Conservation (phyloP, 2,329 filamentous ascomycete species). For the Hirsutella thompsonii region DNA sequence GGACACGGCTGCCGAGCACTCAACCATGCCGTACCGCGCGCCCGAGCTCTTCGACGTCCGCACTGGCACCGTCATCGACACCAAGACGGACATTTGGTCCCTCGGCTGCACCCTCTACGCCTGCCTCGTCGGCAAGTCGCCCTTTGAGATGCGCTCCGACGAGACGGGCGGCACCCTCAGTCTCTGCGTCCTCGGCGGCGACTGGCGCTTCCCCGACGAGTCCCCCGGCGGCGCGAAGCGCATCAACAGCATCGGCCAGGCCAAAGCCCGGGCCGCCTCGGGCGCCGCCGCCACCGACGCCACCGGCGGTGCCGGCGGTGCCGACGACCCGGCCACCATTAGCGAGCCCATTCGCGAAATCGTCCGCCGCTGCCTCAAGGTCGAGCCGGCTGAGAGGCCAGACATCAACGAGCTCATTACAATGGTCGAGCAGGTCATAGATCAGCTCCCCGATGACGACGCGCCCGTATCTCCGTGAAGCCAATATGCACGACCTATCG, state of each 20-base stretch:
- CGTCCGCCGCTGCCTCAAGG: constrained; percentile 71
- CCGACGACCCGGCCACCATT: constrained; percentile 44
- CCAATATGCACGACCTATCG: not conserved
- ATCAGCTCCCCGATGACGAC: constrained; percentile 20
- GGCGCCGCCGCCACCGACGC: constrained; percentile 10
- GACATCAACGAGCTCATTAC: constrained; percentile 74
- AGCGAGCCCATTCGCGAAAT: constrained; percentile 77
- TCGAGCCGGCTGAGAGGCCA: constrained; percentile 79
- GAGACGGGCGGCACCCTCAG: constrained; percentile 90
- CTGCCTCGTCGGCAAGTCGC: constrained; percentile 89
- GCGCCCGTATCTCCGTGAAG: not conserved
- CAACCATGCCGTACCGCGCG: constrained; percentile 95
- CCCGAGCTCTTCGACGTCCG: constrained; percentile 98
- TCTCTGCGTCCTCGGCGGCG: constrained; percentile 83
- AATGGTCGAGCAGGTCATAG: constrained; percentile 63
- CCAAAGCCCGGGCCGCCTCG: constrained; percentile 13
- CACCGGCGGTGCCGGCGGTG: constrained; percentile 9
- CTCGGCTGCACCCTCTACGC: constrained; percentile 96
- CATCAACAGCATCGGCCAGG: constrained; percentile 26
- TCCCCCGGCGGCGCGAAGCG: constrained; percentile 43
- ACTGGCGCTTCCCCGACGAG: constrained; percentile 95
- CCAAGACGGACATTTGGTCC: constrained; percentile 96
- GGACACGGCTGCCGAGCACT: constrained; percentile 90
- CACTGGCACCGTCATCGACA: constrained; percentile 82
- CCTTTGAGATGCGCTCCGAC: constrained; percentile 90